phyloP scores from a whole-genome alignment of 257 asterid genomes.

The Solanum pimpinellifolium region DNA sequence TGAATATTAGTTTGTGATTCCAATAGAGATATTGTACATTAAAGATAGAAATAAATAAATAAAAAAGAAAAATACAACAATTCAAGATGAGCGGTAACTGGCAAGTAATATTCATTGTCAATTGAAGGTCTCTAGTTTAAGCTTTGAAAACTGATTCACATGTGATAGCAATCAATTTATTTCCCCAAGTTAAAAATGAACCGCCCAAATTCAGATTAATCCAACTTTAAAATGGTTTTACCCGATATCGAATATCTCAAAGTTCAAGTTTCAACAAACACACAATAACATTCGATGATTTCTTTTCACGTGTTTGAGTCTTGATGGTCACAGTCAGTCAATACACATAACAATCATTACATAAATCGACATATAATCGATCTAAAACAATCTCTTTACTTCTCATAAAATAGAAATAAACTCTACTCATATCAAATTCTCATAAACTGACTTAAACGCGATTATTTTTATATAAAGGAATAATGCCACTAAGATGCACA shows the following conservation, averaged over 20 bases:
- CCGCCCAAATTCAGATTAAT: accelerated
- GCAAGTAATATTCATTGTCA: not conserved
- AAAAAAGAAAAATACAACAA: not conserved
- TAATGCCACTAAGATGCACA: not conserved
- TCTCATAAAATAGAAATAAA: no score
- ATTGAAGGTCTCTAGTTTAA: not conserved
- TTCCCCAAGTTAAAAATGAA: accelerated
- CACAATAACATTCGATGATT: not conserved
- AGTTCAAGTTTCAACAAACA: not conserved
- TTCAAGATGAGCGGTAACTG: not conserved
- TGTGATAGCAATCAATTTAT: not conserved
- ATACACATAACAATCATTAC: not conserved
- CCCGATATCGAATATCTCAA: not conserved
- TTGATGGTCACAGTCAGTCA: not conserved
- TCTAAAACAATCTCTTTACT: no score
- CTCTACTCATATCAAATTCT: not conserved
- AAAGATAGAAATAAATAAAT: not conserved
- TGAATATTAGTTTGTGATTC: no score
- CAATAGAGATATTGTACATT: not conserved
- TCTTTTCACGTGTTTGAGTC: not conserved
- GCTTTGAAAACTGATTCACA: not conserved
- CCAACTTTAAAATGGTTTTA: not conserved
- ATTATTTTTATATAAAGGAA: not conserved
- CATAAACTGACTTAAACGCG: not conserved
- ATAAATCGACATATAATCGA: no score